Percentiles rank a stretch among this genome's conserved stretches.
phyloP scores from a whole-genome alignment of 2,329 filamentous ascomycete species.

The Rachicladosporium sp. region DNA sequence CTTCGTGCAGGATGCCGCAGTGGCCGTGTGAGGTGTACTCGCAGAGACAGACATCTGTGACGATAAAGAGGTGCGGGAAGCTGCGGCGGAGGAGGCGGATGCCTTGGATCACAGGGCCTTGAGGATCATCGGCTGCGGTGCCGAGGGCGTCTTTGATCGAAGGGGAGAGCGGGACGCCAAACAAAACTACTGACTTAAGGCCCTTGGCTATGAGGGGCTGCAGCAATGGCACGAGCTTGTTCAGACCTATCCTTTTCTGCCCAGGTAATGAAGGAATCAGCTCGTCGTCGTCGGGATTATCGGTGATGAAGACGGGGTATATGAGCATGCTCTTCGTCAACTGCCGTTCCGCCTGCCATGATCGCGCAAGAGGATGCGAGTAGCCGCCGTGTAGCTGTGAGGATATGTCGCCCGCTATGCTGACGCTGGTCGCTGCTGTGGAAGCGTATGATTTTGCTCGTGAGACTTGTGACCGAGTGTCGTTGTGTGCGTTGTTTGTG shows the following conservation, averaged over 20 bases:
- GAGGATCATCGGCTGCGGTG: slow-evolving; percentile 82
- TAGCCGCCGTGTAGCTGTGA: slow-evolving; percentile 42
- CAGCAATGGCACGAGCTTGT: slow-evolving; percentile 73
- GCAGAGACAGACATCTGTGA: slow-evolving; percentile 89
- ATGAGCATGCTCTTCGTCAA: slow-evolving; percentile 78
- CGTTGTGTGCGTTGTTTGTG: slow-evolving; percentile 30
- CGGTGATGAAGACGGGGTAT: slow-evolving; percentile 92
- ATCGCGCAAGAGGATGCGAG: slow-evolving; percentile 37
- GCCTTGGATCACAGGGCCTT: slow-evolving; percentile 77
- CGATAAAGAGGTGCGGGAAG: slow-evolving; percentile 86
- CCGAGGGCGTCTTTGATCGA: slow-evolving; percentile 82
- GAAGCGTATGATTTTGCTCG: slow-evolving; percentile 38
- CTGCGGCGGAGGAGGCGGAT: slow-evolving; percentile 73
- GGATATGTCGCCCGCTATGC: slow-evolving; percentile 39
- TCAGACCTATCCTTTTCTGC: slow-evolving; percentile 77
- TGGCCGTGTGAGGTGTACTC: slow-evolving; percentile 98
- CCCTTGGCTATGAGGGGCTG: slow-evolving; percentile 81
- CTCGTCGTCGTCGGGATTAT: slow-evolving; percentile 83
- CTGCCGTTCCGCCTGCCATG: slow-evolving; percentile 42
- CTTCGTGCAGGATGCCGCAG: slow-evolving; percentile 88
- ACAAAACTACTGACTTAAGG: slow-evolving; percentile 83
- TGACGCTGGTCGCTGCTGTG: slow-evolving; percentile 40
- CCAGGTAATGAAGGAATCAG: slow-evolving; percentile 83
- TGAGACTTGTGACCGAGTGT: slow-evolving; percentile 34
- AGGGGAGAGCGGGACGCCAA: slow-evolving; percentile 76